A percentile compares a stretch with the other conserved stretches of the same genome.
Conservation (phyloP, 805 yeast species). For the Myxozyma vanderwaltii region DNA sequence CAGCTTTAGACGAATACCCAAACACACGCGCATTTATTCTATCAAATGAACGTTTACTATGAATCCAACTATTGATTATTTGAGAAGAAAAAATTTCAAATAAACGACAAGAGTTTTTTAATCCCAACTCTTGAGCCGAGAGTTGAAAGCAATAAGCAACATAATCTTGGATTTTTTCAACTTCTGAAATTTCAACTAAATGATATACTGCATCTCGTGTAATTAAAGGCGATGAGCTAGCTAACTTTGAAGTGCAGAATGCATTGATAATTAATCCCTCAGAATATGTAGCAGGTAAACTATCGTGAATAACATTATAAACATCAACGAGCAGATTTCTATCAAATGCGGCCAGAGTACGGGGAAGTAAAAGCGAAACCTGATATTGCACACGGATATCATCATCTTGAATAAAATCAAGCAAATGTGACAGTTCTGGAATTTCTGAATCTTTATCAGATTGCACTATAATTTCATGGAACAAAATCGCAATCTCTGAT, state of each 20-base stretch:
- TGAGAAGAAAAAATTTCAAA: slow-evolving; percentile 18
- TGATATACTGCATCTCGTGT: slow-evolving; percentile 13
- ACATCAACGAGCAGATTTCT: neutral
- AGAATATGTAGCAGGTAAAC: neutral
- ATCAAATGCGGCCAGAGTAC: neutral
- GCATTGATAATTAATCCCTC: slow-evolving; percentile 1
- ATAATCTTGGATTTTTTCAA: neutral
- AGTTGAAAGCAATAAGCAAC: neutral
- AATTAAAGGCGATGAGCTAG: neutral
- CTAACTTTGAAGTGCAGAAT: slow-evolving; percentile 5
- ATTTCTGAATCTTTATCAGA: neutral
- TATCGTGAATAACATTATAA: slow-evolving; percentile 1
- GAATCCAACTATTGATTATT: slow-evolving; percentile 21
- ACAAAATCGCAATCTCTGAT: neutral
- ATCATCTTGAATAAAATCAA: neutral
- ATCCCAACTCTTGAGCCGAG: neutral
- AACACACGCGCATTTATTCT: slow-evolving; percentile 17
- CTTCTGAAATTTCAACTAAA: neutral
- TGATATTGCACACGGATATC: slow-evolving; percentile 3
- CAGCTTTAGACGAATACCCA: slow-evolving; percentile 25
- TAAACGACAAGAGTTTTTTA: slow-evolving; percentile 6
- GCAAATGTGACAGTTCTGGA: neutral
- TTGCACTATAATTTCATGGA: neutral
- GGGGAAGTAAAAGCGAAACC: neutral
- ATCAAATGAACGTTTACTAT: neutral